Percentiles rank a stretch among this genome's conserved stretches.
These are phyloP conservation scores for Cornus suecica DNA, from an alignment of 148 eudicot genomes.

Conservation along the genomic window DNA sequence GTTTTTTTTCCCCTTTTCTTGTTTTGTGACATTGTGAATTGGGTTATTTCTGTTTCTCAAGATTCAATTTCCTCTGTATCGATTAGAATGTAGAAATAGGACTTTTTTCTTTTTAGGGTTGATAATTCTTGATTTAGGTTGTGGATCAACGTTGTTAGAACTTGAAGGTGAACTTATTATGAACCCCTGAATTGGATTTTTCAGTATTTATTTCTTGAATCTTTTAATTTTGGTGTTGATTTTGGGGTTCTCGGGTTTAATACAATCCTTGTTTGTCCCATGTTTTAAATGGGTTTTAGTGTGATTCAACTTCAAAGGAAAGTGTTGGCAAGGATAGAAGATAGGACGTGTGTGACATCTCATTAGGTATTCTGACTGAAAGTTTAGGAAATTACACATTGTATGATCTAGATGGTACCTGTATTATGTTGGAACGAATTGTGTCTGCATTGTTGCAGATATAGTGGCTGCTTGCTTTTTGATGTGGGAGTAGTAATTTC, in stretches of 20 bases:
- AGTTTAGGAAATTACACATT: background rate
- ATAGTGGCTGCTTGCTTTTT: background rate
- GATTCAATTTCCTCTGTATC: background rate
- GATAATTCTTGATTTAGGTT: background rate
- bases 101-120: too few relatives aligned
- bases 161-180: background rate
- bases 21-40: background rate
- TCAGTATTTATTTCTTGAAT: too few relatives aligned
- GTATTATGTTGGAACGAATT: background rate
- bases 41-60: background rate
- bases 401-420: background rate
- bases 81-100: too few relatives aligned
- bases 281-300: too few relatives aligned
- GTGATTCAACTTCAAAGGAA: too few relatives aligned
- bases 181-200: background rate
- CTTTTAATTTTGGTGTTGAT: background rate
- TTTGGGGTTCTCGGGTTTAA: background rate
- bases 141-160: background rate
- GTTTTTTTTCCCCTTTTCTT: background rate
- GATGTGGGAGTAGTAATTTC: too few relatives aligned
- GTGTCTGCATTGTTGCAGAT: background rate
- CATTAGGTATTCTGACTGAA: background rate
- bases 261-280: background rate
- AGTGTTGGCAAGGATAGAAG: background rate
- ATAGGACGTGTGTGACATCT: background rate